These are phyloP conservation scores for Geranomyces variabilis DNA, from an alignment of 192 early-diverging fungal species.

Conservation along the genomic window DNA sequence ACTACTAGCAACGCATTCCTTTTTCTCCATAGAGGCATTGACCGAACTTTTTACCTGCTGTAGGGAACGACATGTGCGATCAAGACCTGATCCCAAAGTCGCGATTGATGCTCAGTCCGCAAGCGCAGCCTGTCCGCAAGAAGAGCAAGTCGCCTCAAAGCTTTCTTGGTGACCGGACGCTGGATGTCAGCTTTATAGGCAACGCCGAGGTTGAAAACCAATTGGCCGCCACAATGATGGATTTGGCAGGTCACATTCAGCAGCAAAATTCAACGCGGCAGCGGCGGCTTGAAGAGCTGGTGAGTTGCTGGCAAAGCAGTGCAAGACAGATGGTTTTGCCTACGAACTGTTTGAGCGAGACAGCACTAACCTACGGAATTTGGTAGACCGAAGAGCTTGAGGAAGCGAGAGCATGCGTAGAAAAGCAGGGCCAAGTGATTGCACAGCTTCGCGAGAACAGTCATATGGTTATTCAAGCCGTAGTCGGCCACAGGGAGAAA, in stretches of 20 bases:
- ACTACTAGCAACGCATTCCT: no score
- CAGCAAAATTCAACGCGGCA: slow-evolving; percentile 25
- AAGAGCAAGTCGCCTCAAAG: background rate
- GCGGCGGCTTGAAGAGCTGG: slow-evolving; percentile 24
- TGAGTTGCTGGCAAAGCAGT: background rate
- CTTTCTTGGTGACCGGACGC: background rate
- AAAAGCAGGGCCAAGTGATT: slow-evolving; percentile 23
- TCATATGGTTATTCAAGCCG: slow-evolving; percentile 26
- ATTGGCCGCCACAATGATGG: slow-evolving; percentile 35
- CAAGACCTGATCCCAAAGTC: no score
- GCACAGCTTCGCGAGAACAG: slow-evolving; percentile 26
- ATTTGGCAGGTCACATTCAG: slow-evolving; percentile 34
- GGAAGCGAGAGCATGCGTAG: slow-evolving; percentile 16
- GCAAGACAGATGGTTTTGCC: no score
- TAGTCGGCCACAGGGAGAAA: slow-evolving; percentile 25
- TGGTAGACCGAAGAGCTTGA: slow-evolving; percentile 29
- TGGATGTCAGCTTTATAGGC: slow-evolving; percentile 23
- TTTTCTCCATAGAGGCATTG: no score
- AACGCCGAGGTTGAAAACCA: slow-evolving; percentile 35
- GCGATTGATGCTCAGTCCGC: no score
- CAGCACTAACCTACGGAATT: background rate
- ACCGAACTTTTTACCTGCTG: no score
- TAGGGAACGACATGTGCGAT: no score
- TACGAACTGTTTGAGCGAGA: background rate
- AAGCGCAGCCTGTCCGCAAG: background rate